phyloP scores from a whole-genome alignment of 2,329 filamentous ascomycete species.

The Verticillium nonalfalfae region DNA sequence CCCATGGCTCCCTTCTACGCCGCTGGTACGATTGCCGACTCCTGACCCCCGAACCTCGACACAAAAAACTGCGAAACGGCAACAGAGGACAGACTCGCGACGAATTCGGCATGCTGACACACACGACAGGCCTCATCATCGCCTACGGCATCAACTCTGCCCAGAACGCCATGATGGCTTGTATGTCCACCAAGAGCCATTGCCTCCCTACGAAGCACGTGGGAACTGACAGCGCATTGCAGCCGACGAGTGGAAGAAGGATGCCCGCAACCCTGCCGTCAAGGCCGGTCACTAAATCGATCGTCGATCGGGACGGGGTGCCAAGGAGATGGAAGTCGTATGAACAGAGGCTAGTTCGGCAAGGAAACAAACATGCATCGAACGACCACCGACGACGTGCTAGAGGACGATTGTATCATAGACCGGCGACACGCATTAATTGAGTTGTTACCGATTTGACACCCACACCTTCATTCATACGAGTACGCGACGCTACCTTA shows the following conservation, averaged over 20 bases:
- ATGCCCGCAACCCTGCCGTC: conserved; percentile 76
- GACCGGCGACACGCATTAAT: conserved; percentile 11
- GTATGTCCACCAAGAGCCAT: conserved; percentile 42
- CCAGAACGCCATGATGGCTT: conserved; percentile 68
- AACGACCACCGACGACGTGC: conserved; percentile 3
- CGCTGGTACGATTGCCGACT: conserved; percentile 64
- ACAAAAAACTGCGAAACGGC: not conserved
- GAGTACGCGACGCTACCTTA: too few relatives aligned
- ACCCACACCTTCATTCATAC: too few relatives aligned
- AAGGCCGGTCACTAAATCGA: conserved; percentile 40
- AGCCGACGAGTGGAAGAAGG: conserved; percentile 97
- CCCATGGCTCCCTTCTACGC: conserved; percentile 91
- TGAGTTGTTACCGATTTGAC: conserved; percentile 3
- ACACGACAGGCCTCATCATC: conserved; percentile 65
- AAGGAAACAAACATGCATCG: conserved; percentile 4
- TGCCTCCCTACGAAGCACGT: not conserved
- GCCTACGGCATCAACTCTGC: conserved; percentile 87
- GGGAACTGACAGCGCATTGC: conserved; percentile 18
- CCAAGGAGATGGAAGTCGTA: conserved; percentile 3
- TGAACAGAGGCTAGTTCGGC: not conserved
- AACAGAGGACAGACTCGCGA: not conserved
- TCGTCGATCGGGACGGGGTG: not conserved
- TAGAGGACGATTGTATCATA: conserved; percentile 12
- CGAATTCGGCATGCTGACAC: not conserved
- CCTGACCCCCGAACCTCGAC: not conserved